Percentiles rank a stretch among this genome's conserved stretches.
These are phyloP conservation scores for Aspergillus pseudotamarii DNA, from an alignment of 2,329 filamentous ascomycete genomes.

Conservation along the genomic window DNA sequence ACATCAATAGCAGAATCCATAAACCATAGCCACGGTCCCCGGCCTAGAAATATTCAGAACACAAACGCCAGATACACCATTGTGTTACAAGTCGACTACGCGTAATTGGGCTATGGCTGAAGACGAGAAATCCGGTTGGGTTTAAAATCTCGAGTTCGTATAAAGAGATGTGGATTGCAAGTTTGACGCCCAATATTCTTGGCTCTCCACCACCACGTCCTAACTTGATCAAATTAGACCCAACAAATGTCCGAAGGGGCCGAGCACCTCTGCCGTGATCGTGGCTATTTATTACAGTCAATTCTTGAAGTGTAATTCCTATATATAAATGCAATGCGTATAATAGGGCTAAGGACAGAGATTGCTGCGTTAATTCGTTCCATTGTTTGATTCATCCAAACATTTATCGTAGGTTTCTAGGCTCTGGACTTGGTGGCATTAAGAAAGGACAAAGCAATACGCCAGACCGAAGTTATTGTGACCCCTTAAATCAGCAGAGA, in stretches of 20 bases:
- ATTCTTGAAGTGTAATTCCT: no score
- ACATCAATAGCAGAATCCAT: no score
- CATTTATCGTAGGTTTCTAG: no score
- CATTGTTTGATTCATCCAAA: neutral
- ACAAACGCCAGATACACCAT: neutral
- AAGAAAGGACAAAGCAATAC: neutral
- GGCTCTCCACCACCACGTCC: neutral
- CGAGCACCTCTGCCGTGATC: no score
- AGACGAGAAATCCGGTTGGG: neutral
- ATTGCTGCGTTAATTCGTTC: neutral
- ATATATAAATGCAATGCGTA: neutral
- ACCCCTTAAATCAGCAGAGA: neutral
- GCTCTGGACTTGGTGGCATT: neutral
- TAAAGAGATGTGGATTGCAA: neutral
- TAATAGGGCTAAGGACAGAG: neutral
- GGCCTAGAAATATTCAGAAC: neutral
- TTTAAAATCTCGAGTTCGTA: neutral
- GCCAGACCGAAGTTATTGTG: no score
- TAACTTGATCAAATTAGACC: no score
- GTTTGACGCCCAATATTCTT: neutral
- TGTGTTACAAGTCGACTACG: neutral
- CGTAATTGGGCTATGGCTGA: neutral
- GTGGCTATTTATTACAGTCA: no score
- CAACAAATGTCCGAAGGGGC: neutral
- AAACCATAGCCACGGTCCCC: no score